Evolutionary conservation across 495 filamentous ascomycete species (phyloP), one percentile per base, ranked within the genome.

Genomic region (Ramalina peruviana): DNA sequence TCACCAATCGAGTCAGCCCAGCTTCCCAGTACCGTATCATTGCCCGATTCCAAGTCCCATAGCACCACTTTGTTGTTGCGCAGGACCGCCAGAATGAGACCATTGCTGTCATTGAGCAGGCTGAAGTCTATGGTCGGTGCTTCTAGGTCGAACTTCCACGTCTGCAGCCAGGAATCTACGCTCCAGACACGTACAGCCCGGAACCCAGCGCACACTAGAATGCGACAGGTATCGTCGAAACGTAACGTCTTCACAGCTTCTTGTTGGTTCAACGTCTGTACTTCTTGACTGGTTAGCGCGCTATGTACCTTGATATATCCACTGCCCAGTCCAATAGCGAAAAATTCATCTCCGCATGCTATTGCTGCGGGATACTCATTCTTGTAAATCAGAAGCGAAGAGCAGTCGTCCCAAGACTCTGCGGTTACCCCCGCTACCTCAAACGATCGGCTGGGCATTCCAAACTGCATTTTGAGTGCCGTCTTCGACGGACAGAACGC

Each of bases 401-500:
- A 40, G 30, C 61, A 59, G 50, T 65, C 61, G 16, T 60, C 58
- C 61, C 62, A 63, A 3, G 40, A 36, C 4, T 16, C 23, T 1
- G 43, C 38, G n/a, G 52, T 48, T n/a, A 60, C n/a, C 1, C 62
- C 62, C 0, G 51, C 40, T 11, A 65, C 50, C 16, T 36, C 33
- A 39, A 65, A 43, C 0, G 49, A 53, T 7, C 59, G 61, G 1
- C 36, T 36, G 4, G 54, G 40, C 12, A 17, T 36, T 1, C 36
- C 47, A 30, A 60, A 62, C 21, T 56, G 48, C 21, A 55, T 57
- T 19, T 50, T 50, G 12, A 54, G 43, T 0, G 53, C 53, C 12
- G 54, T 58, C 11, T 60, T 58, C 1, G 51, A 27, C 11, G 62
- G 61, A 40, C 62, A 63, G 38, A 65, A 60, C 6, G 57, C 51